phyloP scores from a whole-genome alignment of 371 early-diverging fungal genomes.

The Phascolomyces articulosus region DNA sequence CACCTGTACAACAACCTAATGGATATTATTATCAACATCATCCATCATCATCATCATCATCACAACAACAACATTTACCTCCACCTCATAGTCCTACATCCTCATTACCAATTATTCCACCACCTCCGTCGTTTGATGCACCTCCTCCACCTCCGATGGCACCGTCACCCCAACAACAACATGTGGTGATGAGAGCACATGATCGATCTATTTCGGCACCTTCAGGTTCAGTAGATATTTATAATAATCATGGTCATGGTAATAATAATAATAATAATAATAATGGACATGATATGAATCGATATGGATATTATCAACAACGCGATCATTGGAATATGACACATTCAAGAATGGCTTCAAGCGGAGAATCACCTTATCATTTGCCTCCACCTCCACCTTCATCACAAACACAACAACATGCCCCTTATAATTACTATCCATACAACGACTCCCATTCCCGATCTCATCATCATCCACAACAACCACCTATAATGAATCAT shows the following conservation, averaged over 20 bases:
- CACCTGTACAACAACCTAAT: neutral
- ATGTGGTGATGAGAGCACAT: constrained; percentile 9
- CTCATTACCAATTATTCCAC: neutral
- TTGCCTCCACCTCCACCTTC: constrained; percentile 4
- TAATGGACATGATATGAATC: neutral
- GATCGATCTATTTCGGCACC: constrained; percentile 18
- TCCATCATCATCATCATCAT: neutral
- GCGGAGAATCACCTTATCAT: constrained; percentile 9
- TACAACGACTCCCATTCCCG: constrained; percentile 7
- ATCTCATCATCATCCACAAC: neutral
- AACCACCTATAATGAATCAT: neutral
- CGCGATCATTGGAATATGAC: neutral
- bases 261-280: neutral
- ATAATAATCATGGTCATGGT: neutral
- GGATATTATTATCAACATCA: constrained; percentile 6
- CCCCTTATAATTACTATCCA: constrained; percentile 10
- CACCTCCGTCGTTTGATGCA: constrained; percentile 3
- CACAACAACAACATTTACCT: neutral
- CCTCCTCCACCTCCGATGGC: neutral
- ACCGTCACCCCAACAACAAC: neutral
- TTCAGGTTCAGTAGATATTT: constrained; percentile 13
- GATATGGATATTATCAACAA: constrained; percentile 15
- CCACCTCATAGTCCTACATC: neutral
- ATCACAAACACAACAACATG: neutral
- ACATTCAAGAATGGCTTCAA: constrained; percentile 12